Conservation (phyloP, 176 grass and related monocot species). For the Bromus sterilis region DNA sequence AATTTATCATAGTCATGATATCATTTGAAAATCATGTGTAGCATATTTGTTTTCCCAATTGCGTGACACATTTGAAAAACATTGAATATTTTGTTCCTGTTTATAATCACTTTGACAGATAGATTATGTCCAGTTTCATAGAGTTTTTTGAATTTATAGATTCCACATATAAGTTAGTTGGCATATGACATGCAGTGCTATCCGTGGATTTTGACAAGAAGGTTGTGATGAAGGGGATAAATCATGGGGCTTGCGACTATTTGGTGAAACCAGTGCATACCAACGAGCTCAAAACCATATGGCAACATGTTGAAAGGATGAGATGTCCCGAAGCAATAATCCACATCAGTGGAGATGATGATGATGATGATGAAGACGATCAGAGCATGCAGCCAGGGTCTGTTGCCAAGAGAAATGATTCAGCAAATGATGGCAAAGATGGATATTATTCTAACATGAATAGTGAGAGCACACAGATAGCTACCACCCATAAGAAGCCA, state of each 20-base stretch:
- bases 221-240: neutral
- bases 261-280: neutral
- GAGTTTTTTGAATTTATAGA: neutral
- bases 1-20: neutral
- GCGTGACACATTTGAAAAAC: neutral
- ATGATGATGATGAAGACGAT: neutral
- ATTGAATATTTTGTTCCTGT: neutral
- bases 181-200: neutral
- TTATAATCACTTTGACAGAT: neutral
- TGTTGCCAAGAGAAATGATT: neutral
- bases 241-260: neutral
- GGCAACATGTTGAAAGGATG: neutral
- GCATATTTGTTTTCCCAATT: neutral
- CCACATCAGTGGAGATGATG: neutral
- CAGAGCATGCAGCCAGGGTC: neutral
- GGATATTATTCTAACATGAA: neutral
- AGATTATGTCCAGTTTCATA: neutral
- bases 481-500: conserved; percentile 16
- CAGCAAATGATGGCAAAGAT: conserved; percentile 21
- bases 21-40: neutral
- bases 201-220: neutral
- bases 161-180: neutral
- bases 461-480: neutral
- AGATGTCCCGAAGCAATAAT: neutral
- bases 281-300: neutral